Base-by-base conservation (phyloP, 2,329 filamentous ascomycete species). In the Cryphonectria carpinicola region DNA sequence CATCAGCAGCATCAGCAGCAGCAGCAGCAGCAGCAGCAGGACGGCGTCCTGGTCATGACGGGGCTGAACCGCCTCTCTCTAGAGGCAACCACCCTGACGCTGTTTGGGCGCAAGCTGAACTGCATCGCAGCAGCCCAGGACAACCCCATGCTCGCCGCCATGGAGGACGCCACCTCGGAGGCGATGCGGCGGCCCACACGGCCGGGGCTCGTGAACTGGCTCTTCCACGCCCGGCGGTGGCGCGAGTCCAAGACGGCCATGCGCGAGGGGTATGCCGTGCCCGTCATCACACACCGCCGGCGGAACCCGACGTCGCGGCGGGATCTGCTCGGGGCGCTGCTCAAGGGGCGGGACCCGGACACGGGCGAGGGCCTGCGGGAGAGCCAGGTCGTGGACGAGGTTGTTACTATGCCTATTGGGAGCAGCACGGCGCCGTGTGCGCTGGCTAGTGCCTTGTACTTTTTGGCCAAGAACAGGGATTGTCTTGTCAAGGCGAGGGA, bases 321-420 rank as follows among this genome's bases (percentile, higher is more conserved):
- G 63, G 90, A 93, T 74, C 74, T 92, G 39, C 83, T 93, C 11
- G 83, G 89, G 66, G 85, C 86, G 3, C 82, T 93, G 77, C 77
- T 93, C 71, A 84, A 85, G 68, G 85, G 82, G 17, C 84, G 82
- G 56, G 91, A 93, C 73, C 86, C 88, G 0, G 84, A 90, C 76
- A 92, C 90, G 0, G 88, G 88, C 39, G 82, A 84, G 71, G 80
- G 80, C 2, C 82, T 93, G 73, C 85, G 81, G 5, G 86, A 92
- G 5, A 85, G 86, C 13, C 87, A 88, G 71, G 85, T 92, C 65
- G 84, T 91, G 64, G 89, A 92, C 78, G 90, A 93, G 77, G 89
- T 93, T 74, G 87, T 92, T 67, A 86, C 87, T 2, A 91, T 93
- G 82, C 85, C 91, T 56, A 89, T 89, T 66, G 88, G 86, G 4